Base-by-base conservation (phyloP, 2,329 filamentous ascomycete genomes). In the Paraphaeosphaeria minitans region DNA sequence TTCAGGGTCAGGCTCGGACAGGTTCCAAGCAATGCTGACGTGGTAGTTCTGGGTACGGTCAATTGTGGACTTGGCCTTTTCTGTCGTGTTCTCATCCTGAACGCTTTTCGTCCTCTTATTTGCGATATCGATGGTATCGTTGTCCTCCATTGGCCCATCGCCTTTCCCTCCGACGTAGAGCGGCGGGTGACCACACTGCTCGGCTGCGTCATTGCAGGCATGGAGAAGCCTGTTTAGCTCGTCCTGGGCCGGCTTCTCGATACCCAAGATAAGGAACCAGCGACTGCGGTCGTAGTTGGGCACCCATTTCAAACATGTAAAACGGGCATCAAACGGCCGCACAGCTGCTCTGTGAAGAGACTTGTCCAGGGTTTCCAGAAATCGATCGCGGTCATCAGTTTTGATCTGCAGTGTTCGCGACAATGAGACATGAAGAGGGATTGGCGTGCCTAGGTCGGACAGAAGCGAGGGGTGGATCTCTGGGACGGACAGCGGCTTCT, bases 391-490 rank as follows among this genome's bases (percentile, higher is more conserved):
- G 63, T 89, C 83, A n/a, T 87, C 82, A 0, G 91, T 93, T 49
- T 82, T 80, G 33, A 99, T 85, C 13, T 88, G 84, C 52, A 98
- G 80, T 0, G 95, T 90, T 6, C 92, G 85, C 8, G 95, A 98
- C 7, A 99, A 84, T 66, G 93, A 97, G 70, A 99, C 88, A 77
- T 99, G 95, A 48, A 99, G 83, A 3, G 94, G 94, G 51, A 92
- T 81, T 5, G 90, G 88, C 6, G 88, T 87, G 58, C 87, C 90
- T 0, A 97, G 84, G 58, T 95, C 90, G 62, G 89, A 96, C 43
- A 84, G 85, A 6, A 98, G 80, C 59, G 95, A 87, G 62, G 85
- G 89, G 62, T 88, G 83, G 19, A 95, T 80, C 53, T 78, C 66
- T 53, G 70, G 72, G 46, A 74, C 53, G 22, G 65, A 56, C 16